Base-by-base conservation (phyloP, 2,329 filamentous ascomycete genomes). In the Furcasterigmium sp. region DNA sequence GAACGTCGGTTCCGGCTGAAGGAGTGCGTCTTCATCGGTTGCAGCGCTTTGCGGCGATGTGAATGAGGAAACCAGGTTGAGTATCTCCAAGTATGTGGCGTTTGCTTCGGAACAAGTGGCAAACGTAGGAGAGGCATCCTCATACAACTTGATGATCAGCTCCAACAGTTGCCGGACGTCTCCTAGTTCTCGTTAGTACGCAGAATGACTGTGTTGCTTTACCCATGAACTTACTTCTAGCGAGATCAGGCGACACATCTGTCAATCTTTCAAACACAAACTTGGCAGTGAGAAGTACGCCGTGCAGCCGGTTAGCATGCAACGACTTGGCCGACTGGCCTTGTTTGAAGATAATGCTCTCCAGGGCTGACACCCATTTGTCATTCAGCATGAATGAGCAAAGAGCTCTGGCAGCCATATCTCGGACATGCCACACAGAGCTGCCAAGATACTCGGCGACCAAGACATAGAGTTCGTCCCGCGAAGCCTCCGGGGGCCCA, bases 361-460 rank as follows among this genome's bases (percentile, higher is more conserved):
- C 17, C 9, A 75, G 57, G 3, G 58, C 57, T 9, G 53, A 52
- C 1, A 74, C 56, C 75, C 77, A 81, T 19, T 67, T 61, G 4
- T 69, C 61, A 15, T 72, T 67, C 2, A 82, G 59, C 18, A 83
- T 62, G 47, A 84, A 80, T 0, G 80, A 81, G 55, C 79, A 82
- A 11, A 87, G 68, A 1, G 87, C 87, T 14, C 85, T 75, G 0
- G 87, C 86, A 1, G 87, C 85, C 59, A 91, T 88, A 53, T 91
- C 87, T 39, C 88, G 74, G 7, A 93, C 79, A 56, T 90, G 85
- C 88, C 88, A 93, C 15, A 88, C 77, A 1, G 75, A 75, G 48
- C 83, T 89, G 10, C 70, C 75, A 4, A 89, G 70, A 43, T 91
- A 82, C 34, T 69, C 70, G 7, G 74, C 61, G 8, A 91, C 79